Evolutionary conservation across 2,329 filamentous ascomycete genomes (phyloP).

Genomic region (Fusarium compactum): DNA sequence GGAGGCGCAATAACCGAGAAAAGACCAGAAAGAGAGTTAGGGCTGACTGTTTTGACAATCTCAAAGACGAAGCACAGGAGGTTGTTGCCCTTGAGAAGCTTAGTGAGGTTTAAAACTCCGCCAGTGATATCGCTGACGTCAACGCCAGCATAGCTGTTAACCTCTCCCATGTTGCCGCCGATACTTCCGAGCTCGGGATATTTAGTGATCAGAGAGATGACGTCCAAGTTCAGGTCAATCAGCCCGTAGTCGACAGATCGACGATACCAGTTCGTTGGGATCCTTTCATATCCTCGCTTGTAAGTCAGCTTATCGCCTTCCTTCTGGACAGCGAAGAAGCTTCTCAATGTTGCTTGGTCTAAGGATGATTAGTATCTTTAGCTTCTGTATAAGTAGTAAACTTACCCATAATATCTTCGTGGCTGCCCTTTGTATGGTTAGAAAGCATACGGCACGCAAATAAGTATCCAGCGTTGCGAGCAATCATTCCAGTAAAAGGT

Average conservation of each 20-base stretch:
- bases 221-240: slow-evolving; percentile 16
- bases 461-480: slow-evolving; percentile 20
- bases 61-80: slow-evolving; percentile 24
- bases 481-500: slow-evolving; percentile 26
- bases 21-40: slow-evolving; percentile 7
- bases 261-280: slow-evolving; percentile 27
- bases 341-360: slow-evolving; percentile 18
- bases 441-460: slow-evolving; percentile 18
- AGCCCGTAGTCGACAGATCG: slow-evolving; percentile 10
- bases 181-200: slow-evolving; percentile 25
- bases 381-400: accelerated
- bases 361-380: accelerated
- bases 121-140: slow-evolving; percentile 18
- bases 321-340: slow-evolving; percentile 13
- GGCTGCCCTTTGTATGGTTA: slow-evolving; percentile 20
- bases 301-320: slow-evolving; percentile 11
- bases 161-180: slow-evolving; percentile 21
- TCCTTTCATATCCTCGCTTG: slow-evolving; percentile 23
- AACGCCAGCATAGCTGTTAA: slow-evolving; percentile 21
- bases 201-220: slow-evolving; percentile 11
- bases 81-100: slow-evolving; percentile 22
- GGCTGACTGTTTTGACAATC: slow-evolving; percentile 11
- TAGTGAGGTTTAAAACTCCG: slow-evolving; percentile 12
- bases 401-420: slow-evolving; percentile 1
- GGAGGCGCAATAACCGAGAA: slow-evolving; percentile 12